Evolutionary conservation across 192 early-diverging fungal species (phyloP), one percentile per base, ranked within the genome.

Genomic region (Podila verticillata): DNA sequence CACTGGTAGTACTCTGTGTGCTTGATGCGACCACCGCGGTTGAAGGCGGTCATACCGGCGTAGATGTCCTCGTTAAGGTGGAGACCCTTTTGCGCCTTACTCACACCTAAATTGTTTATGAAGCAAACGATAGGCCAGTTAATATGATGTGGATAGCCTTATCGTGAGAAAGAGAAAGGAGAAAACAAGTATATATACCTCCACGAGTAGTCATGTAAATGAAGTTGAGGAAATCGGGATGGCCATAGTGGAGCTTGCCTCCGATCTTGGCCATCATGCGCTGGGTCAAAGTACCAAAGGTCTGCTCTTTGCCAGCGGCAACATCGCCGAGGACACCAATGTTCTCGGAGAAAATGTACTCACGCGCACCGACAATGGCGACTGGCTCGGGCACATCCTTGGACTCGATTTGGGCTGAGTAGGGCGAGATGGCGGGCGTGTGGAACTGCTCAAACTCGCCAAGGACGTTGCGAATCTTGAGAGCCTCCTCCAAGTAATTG

Each of bases 21-120:
- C 80, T 94, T 95, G 83, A 95, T 96, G 30, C 90, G 86, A 0
- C 94, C 95, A 58, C 95, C 95, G 28, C 95, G 90, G 49, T 85
- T 91, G 67, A 95, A 95, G 30, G 92, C 93, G 75, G 89, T 93
- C 93, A 96, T 96, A 74, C 95, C 95, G 10, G 95, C 95, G 63
- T 93, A 96, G 80, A 96, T 96, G 83, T 96, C 95, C 84, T 96
- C 95, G 71, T 96, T 96, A 62, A 96, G 85, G 64, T 96, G 95
- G 63, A 96, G 83, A 36, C 95, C 95, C 75, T 93, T 95, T 69
- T 96, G 95, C 26, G 93, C 95, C 84, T 96, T 96, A 22, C 89
- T 91, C 49, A 96, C 90, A 72, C 95, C 82, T 83, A 72, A 26
- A 20, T 35, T 58, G 30, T 32, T 74, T 36, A 13, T n/a, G 36